phyloP scores from a whole-genome alignment of 2,329 filamentous ascomycete genomes.

The Colletotrichum brevisporum region DNA sequence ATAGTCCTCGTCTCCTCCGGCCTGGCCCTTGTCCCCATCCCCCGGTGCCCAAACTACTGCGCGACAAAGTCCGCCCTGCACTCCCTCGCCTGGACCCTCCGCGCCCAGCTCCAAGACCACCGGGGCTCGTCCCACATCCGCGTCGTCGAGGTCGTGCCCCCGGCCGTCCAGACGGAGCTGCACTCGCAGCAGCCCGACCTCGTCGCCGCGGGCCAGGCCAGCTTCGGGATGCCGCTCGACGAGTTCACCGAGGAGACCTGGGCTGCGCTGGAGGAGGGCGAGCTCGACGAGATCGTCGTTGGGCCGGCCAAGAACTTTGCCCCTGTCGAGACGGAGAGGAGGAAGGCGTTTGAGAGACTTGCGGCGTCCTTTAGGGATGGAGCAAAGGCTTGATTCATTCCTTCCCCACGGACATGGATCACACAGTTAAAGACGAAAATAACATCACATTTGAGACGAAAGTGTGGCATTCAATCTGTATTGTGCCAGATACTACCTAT shows the following conservation, averaged over 20 bases:
- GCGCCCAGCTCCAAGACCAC: slow-evolving; percentile 56
- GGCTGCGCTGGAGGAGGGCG: slow-evolving; percentile 55
- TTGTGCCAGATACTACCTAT: slow-evolving; percentile 33
- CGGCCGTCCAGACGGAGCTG: slow-evolving; percentile 63
- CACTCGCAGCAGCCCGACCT: slow-evolving; percentile 58
- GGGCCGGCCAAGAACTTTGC: slow-evolving; percentile 36
- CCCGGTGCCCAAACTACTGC: slow-evolving; percentile 64
- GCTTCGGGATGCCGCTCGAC: slow-evolving; percentile 54
- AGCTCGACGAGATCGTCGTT: slow-evolving; percentile 51
- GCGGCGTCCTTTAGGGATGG: slow-evolving; percentile 17
- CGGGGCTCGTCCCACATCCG: slow-evolving; percentile 50
- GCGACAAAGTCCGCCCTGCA: slow-evolving; percentile 68
- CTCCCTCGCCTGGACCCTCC: slow-evolving; percentile 59
- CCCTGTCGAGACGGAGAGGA: slow-evolving; percentile 29
- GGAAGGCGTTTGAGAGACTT: slow-evolving; percentile 25
- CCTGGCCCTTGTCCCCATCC: slow-evolving; percentile 62
- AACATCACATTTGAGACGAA: background rate
- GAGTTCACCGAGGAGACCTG: slow-evolving; percentile 63
- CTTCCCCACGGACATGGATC: too few species aligned
- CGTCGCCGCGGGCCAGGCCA: slow-evolving; percentile 47
- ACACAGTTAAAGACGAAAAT: background rate
- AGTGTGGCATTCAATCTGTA: slow-evolving; percentile 35
- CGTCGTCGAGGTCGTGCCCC: slow-evolving; percentile 65
- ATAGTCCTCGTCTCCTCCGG: slow-evolving; percentile 57
- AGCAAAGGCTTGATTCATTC: slow-evolving; percentile 6